A percentile compares a stretch with the other conserved stretches of the same genome.
phyloP scores from a whole-genome alignment of 768 basidiomycete species.

The Agrocybe pediades region DNA sequence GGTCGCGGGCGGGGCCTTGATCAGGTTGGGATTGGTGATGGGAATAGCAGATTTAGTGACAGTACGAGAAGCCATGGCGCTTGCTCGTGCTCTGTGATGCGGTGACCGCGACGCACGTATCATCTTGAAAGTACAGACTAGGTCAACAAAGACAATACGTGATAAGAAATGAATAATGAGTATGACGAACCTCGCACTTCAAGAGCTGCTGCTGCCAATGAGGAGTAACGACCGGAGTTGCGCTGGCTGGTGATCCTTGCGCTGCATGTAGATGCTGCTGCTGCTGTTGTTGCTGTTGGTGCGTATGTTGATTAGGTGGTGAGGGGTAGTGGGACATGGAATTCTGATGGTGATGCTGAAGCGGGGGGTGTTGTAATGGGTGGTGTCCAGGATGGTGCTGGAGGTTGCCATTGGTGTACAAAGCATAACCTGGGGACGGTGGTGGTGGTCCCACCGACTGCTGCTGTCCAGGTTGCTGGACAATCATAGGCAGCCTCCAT shows the following conservation, averaged over 20 bases:
- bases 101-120: slow-evolving; percentile 84
- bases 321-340: slow-evolving; percentile 79
- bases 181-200: slow-evolving; percentile 87
- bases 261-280: slow-evolving; percentile 50
- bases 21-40: slow-evolving; percentile 86
- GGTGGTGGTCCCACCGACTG: slow-evolving; percentile 63
- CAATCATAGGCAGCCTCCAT: slow-evolving; percentile 64
- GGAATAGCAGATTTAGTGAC: slow-evolving; percentile 86
- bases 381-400: slow-evolving; percentile 64
- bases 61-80: slow-evolving; percentile 89
- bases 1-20: slow-evolving; percentile 51
- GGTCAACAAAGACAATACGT: slow-evolving; percentile 29
- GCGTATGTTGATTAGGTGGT: slow-evolving; percentile 70
- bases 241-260: slow-evolving; percentile 59
- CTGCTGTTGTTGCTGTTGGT: slow-evolving; percentile 38
- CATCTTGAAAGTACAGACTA: slow-evolving; percentile 52
- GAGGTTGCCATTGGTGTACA: slow-evolving; percentile 75
- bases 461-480: slow-evolving; percentile 51
- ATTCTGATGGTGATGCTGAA: slow-evolving; percentile 77
- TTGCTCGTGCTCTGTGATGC: slow-evolving; percentile 94
- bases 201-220: slow-evolving; percentile 95
- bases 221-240: slow-evolving; percentile 63
- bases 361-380: slow-evolving; percentile 54
- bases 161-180: slow-evolving; percentile 12
- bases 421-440: slow-evolving; percentile 71